Percentiles rank a stretch among this genome's conserved stretches.
These are phyloP conservation scores for Vitis vinifera DNA, from an alignment of 164 flowering plant genomes.

Conservation along the genomic window DNA sequence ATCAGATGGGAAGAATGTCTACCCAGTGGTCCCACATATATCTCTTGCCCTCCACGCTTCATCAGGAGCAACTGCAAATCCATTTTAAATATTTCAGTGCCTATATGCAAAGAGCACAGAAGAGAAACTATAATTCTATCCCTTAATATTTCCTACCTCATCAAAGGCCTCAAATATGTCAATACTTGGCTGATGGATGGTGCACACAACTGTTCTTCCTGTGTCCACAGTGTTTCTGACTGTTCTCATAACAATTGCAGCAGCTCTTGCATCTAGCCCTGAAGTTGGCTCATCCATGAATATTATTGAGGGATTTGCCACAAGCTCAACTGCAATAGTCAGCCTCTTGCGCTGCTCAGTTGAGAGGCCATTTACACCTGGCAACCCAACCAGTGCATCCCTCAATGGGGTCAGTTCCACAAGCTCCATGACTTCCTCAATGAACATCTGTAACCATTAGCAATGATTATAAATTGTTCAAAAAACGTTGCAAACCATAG, in stretches of 20 bases:
- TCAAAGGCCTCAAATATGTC: conserved; percentile 68
- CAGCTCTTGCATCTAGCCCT: conserved; percentile 72
- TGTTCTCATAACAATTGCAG: conserved; percentile 71
- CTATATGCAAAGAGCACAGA: not conserved
- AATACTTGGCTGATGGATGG: conserved; percentile 71
- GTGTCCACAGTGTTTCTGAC: conserved; percentile 68
- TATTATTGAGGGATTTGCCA: conserved; percentile 66
- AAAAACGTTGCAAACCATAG: not conserved
- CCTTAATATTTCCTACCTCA: conserved; percentile 32
- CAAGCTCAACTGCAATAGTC: conserved; percentile 65
- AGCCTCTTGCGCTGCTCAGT: conserved; percentile 65
- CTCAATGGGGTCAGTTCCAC: conserved; percentile 45
- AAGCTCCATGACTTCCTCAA: conserved; percentile 61
- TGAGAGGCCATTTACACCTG: conserved; percentile 59
- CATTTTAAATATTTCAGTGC: not conserved
- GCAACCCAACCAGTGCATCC: conserved; percentile 50
- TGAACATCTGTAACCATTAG: conserved; percentile 34
- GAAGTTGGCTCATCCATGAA: conserved; percentile 80
- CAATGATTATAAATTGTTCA: not conserved
- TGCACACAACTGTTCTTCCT: conserved; percentile 67
- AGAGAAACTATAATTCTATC: not conserved
- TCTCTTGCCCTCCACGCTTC: conserved; percentile 57
- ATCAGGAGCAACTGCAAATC: conserved; percentile 46
- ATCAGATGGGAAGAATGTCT: conserved; percentile 40
- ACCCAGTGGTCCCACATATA: conserved; percentile 58